Base-by-base conservation (phyloP, 2,329 filamentous ascomycete species). In the Pseudogymnoascus sp. region DNA sequence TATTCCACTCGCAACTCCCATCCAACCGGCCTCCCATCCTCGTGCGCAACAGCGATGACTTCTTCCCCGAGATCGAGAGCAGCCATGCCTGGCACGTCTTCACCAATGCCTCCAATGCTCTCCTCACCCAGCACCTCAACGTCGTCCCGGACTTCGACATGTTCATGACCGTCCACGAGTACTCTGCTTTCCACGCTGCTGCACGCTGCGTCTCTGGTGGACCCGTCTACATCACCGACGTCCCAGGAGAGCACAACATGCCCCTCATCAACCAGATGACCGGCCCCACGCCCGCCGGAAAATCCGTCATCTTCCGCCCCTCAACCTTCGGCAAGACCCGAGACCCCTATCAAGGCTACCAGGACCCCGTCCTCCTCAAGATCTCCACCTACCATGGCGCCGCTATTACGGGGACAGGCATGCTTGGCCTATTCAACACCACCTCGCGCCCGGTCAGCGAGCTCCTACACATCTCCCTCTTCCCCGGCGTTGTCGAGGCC, bases 41-140 rank as follows among this genome's bases (percentile, higher is more conserved):
- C 0, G 83, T 92, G 16, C 89, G 95, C 57, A 98, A 96, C 76
- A 96, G 90, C 0, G 93, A 88, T 67, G 90, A 98, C 76, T 99
- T 93, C 80, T 97, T 96, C 75, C 95, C 95, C 0, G 85, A 92
- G 51, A 83, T 92, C 3, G 84, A 88, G 0, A 83, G 85, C 0
- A 92, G 89, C 6, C 95, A 99, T 67, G 85, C 93, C 0, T 99
- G 95, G 93, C 95, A 99, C 75, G 83, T 98, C 37, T 99, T 96
- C 80, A 86, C 89, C 67, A 99, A 98, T 73, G 93, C 93, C 0
- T 90, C 97, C 76, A 97, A 96, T 73, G 82, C 85, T 34, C 80
- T 98, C 0, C 79, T 98, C 13, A 93, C 89, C 1, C 87, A 91
- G 67, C 88, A 95, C 71, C 80, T 98, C 34, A 96, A 97, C 69